Conservation (phyloP, 1,139 yeast genomes). For the Wickerhamomyces sp. region DNA sequence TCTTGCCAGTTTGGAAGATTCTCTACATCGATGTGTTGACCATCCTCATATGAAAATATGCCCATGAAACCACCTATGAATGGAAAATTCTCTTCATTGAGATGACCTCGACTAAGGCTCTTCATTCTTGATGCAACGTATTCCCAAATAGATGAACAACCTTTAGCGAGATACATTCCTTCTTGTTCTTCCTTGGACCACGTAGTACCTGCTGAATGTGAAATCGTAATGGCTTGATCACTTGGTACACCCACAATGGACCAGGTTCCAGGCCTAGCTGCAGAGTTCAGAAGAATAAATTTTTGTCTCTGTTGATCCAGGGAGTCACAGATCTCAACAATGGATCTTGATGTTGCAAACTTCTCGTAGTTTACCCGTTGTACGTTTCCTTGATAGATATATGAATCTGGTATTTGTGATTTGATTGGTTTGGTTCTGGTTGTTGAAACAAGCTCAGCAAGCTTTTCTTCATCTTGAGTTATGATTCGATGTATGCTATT, state of each 20-base stretch:
- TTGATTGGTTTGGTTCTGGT: slow-evolving; percentile 2
- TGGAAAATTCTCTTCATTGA: slow-evolving; percentile 39
- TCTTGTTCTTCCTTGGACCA: background rate
- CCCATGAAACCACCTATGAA: slow-evolving; percentile 91
- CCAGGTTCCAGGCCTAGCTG: slow-evolving; percentile 80
- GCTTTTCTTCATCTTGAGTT: background rate
- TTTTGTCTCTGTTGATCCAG: slow-evolving; percentile 31
- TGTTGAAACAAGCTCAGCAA: slow-evolving; percentile 6
- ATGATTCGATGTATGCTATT: slow-evolving; percentile 27
- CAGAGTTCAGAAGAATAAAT: slow-evolving; percentile 65
- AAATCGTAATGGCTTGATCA: no score
- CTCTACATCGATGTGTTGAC: slow-evolving; percentile 40
- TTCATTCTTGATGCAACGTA: slow-evolving; percentile 47
- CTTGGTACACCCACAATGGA: slow-evolving; percentile 77
- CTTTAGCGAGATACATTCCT: background rate
- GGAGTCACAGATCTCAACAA: slow-evolving; percentile 46
- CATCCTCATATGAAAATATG: slow-evolving; percentile 81
- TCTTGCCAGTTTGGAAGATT: slow-evolving; percentile 19
- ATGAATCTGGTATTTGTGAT: background rate
- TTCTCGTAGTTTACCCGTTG: background rate
- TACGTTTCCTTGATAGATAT: no score
- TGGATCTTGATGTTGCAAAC: slow-evolving; percentile 2
- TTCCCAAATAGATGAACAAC: slow-evolving; percentile 38
- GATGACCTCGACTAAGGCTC: slow-evolving; percentile 6
- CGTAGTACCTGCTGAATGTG: no score